Evolutionary conservation across 2,329 filamentous ascomycete species (phyloP).

Genomic region (Polytolypa hystricis): DNA sequence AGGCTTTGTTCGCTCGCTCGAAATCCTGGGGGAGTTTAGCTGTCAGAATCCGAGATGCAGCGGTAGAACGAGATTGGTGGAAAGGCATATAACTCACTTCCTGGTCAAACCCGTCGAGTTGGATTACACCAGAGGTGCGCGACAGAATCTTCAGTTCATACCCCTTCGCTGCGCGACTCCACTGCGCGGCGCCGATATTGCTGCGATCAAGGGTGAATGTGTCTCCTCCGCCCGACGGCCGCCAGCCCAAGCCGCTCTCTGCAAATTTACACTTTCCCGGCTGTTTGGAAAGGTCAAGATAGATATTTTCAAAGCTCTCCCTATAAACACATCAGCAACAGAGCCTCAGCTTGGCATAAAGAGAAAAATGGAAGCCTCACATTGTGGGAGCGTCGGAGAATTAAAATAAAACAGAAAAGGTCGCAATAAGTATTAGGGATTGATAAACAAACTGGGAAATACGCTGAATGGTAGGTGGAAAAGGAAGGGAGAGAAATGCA

Average conservation of each 20-base stretch:
- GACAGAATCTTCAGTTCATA: conserved; percentile 89
- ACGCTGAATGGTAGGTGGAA: not conserved
- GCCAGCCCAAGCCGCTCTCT: conserved; percentile 92
- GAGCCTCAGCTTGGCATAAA: too few relatives aligned
- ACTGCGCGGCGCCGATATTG: conserved; percentile 79
- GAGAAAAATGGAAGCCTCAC: conserved; percentile 4
- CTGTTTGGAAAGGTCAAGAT: conserved; percentile 88
- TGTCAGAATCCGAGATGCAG: conserved; percentile 3
- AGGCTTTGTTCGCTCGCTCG: conserved; percentile 79
- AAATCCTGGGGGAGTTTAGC: conserved; percentile 52
- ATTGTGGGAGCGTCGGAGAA: conserved; percentile 6
- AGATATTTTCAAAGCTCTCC: conserved; percentile 97
- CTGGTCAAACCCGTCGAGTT: conserved; percentile 88
- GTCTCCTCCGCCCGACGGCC: conserved; percentile 73
- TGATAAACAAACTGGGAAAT: not conserved
- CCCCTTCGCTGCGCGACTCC: conserved; percentile 85
- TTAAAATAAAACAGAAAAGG: not conserved
- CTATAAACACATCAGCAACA: conserved; percentile 24
- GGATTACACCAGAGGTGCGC: conserved; percentile 72
- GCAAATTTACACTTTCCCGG: conserved; percentile 89
- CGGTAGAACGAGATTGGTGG: not conserved
- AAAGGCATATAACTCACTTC: conserved; percentile 42
- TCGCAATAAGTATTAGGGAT: not conserved
- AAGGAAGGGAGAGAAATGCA: not conserved
- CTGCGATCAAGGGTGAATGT: conserved; percentile 85